phyloP scores from a whole-genome alignment of 2,329 filamentous ascomycete genomes.

The Tricladium varicosporioides region DNA sequence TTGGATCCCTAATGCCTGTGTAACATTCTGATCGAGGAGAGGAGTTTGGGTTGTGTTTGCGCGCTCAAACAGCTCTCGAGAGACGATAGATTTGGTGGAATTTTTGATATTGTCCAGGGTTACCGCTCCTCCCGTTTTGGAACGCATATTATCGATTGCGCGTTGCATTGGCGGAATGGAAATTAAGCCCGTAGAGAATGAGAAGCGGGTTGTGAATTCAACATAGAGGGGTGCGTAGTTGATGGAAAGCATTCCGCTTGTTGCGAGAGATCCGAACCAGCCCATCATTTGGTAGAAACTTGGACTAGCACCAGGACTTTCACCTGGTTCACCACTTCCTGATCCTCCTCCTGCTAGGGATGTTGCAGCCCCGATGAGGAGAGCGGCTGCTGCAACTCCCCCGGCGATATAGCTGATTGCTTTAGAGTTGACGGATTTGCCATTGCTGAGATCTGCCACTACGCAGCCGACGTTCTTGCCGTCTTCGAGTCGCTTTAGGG shows the following conservation, averaged over 20 bases:
- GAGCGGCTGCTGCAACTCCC: conserved; percentile 79
- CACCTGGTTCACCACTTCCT: conserved; percentile 53
- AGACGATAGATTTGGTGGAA: conserved; percentile 12
- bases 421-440: conserved; percentile 72
- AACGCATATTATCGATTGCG: conserved; percentile 81
- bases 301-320: conserved; percentile 56
- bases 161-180: conserved; percentile 75
- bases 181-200: conserved; percentile 81
- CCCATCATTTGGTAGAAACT: conserved; percentile 81
- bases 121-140: conserved; percentile 79
- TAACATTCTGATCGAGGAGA: neutral
- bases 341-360: conserved; percentile 54
- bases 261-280: conserved; percentile 90
- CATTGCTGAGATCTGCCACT: conserved; percentile 77
- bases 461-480: conserved; percentile 75
- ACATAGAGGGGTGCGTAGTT: conserved; percentile 70
- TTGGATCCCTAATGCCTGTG: conserved; percentile 61
- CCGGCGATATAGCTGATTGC: conserved; percentile 81
- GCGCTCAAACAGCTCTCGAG: conserved; percentile 17
- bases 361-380: conserved; percentile 71
- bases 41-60: conserved; percentile 50
- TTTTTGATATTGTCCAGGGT: conserved; percentile 69
- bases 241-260: conserved; percentile 94
- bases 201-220: conserved; percentile 90
- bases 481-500: conserved; percentile 60